Percentiles rank a stretch among this genome's conserved stretches.
These are phyloP conservation scores for Boletus pseudo-olivaceus DNA, from an alignment of 768 basidiomycete genomes.

Conservation along the genomic window DNA sequence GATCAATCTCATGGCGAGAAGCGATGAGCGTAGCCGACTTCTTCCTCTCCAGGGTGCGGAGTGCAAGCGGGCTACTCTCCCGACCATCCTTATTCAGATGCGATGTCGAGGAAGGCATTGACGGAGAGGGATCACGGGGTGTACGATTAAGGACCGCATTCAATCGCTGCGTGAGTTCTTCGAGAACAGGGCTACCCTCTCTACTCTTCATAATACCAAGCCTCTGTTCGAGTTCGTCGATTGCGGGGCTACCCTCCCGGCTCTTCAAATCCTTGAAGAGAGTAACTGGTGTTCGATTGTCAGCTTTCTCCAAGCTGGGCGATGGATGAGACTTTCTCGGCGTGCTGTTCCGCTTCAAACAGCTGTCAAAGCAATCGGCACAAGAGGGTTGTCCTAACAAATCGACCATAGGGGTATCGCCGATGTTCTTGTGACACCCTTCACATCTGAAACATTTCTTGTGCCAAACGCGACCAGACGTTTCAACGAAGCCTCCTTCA, in stretches of 20 bases:
- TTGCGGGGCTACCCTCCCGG: conserved; percentile 54
- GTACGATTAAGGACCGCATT: conserved; percentile 39
- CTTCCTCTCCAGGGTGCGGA: conserved; percentile 22
- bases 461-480: conserved; percentile 72
- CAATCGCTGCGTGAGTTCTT: conserved; percentile 47
- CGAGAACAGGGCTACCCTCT: conserved; percentile 52
- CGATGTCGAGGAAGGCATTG: conserved; percentile 24
- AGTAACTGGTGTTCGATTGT: conserved; percentile 44
- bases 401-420: conserved; percentile 76
- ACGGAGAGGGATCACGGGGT: conserved; percentile 27
- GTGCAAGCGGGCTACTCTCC: conserved; percentile 29
- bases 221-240: conserved; percentile 62
- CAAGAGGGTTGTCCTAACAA: conserved; percentile 80
- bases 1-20: conserved; percentile 4
- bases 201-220: conserved; percentile 53
- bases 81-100: conserved; percentile 13
- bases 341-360: conserved; percentile 54
- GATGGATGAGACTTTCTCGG: conserved; percentile 38
- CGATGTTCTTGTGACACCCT: conserved; percentile 69
- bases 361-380: conserved; percentile 75
- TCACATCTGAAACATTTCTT: conserved; percentile 76
- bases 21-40: conserved; percentile 11
- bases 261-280: conserved; percentile 40
- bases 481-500: conserved; percentile 77
- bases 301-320: conserved; percentile 23